A percentile compares a stretch with the other conserved stretches of the same genome.
Conservation (phyloP, 768 basidiomycete genomes). For the Stropharia rugosoannulata region DNA sequence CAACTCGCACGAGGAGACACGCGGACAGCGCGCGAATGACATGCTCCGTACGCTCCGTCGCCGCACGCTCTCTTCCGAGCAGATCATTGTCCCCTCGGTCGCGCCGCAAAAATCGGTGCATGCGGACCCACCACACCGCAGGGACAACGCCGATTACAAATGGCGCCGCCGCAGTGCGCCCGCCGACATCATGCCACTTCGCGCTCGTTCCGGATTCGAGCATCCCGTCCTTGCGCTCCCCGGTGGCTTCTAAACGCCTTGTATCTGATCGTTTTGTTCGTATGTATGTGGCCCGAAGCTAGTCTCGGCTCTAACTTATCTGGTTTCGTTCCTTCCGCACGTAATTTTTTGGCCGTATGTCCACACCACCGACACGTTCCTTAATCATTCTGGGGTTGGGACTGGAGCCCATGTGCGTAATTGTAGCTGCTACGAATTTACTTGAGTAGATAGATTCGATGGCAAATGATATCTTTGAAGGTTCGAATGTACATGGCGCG, state of each 20-base stretch:
- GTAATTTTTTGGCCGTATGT: background rate
- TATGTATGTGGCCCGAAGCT: background rate
- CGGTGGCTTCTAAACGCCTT: constrained; percentile 47
- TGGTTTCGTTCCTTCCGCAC: constrained; percentile 1
- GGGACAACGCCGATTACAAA: constrained; percentile 23
- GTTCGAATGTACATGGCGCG: too few relatives aligned
- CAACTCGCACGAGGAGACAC: constrained; percentile 52
- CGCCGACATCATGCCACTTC: constrained; percentile 49
- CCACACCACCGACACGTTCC: constrained; percentile 2
- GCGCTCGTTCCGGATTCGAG: constrained; percentile 53
- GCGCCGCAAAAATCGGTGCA: background rate
- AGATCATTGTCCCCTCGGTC: constrained; percentile 14
- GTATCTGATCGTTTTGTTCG: background rate
- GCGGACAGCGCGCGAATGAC: constrained; percentile 55
- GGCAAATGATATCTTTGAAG: too few relatives aligned
- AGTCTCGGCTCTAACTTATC: constrained; percentile 1
- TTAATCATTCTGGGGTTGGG: constrained; percentile 6
- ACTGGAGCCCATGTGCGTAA: constrained; percentile 5
- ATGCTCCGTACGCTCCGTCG: constrained; percentile 68
- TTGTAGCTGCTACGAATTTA: background rate
- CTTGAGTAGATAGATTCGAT: too few relatives aligned
- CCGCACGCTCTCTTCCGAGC: constrained; percentile 45
- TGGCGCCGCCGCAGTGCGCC: constrained; percentile 63
- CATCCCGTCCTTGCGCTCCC: constrained; percentile 58
- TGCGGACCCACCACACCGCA: background rate